Evolutionary conservation across 2,329 filamentous ascomycete species (phyloP).

Genomic region (Penicillium sp.): DNA sequence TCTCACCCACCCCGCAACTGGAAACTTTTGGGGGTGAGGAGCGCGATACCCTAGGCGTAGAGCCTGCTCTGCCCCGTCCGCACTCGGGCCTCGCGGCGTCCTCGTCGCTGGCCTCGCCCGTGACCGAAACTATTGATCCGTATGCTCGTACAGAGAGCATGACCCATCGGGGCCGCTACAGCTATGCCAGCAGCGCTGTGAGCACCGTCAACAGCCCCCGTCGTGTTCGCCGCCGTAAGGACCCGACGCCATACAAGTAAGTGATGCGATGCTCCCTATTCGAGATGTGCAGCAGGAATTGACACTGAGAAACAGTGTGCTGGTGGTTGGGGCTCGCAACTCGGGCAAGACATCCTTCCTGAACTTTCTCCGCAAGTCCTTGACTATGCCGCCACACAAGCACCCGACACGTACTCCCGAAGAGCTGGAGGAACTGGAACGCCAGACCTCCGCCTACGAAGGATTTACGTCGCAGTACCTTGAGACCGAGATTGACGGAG

Average conservation of each 20-base stretch:
- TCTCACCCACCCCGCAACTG: constrained; percentile 49
- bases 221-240: constrained; percentile 87
- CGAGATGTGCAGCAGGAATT: background rate
- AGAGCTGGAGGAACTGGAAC: constrained; percentile 53
- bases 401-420: constrained; percentile 58
- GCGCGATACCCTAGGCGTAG: constrained; percentile 61
- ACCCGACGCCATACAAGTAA: constrained; percentile 98
- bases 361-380: constrained; percentile 84
- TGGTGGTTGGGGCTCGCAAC: constrained; percentile 82
- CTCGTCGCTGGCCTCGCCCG: constrained; percentile 26
- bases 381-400: constrained; percentile 80
- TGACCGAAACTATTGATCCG: constrained; percentile 59
- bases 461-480: constrained; percentile 85
- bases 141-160: constrained; percentile 89
- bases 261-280: constrained; percentile 46
- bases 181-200: constrained; percentile 87
- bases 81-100: constrained; percentile 22
- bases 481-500: constrained; percentile 89
- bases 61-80: constrained; percentile 38
- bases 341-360: constrained; percentile 96
- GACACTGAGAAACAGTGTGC: constrained; percentile 58
- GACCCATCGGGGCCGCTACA: constrained; percentile 93
- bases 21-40: constrained; percentile 62
- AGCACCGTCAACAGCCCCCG: constrained; percentile 92
- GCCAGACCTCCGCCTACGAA: constrained; percentile 55